Conservation (phyloP, 495 filamentous ascomycete genomes). For the Schizothecium vesticola region DNA sequence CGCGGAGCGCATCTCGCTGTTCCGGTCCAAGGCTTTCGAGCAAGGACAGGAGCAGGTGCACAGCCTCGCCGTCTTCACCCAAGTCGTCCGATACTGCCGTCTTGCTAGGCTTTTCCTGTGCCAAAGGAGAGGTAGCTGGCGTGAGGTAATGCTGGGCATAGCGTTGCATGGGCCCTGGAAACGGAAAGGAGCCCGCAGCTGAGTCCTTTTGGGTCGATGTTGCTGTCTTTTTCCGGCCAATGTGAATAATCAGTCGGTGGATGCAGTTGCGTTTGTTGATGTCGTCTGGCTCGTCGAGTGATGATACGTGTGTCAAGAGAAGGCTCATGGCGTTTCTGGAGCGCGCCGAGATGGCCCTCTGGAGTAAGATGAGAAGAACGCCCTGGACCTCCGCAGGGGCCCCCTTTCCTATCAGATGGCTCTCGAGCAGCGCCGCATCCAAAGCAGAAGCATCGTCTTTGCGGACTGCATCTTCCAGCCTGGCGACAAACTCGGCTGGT, state of each 20-base stretch:
- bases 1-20: slow-evolving; percentile 63
- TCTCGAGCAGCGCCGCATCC: slow-evolving; percentile 51
- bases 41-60: slow-evolving; percentile 67
- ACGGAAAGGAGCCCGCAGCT: slow-evolving; percentile 42
- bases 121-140: slow-evolving; percentile 62
- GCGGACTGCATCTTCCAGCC: slow-evolving; percentile 70
- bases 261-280: slow-evolving; percentile 92
- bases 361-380: slow-evolving; percentile 72
- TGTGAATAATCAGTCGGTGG: slow-evolving; percentile 83
- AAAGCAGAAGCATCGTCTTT: slow-evolving; percentile 63
- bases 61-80: slow-evolving; percentile 64
- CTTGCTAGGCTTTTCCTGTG: slow-evolving; percentile 37
- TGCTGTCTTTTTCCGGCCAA: slow-evolving; percentile 70
- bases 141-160: slow-evolving; percentile 59
- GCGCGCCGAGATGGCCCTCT: slow-evolving; percentile 71
- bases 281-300: slow-evolving; percentile 79
- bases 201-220: slow-evolving; percentile 41
- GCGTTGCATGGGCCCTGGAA: slow-evolving; percentile 51
- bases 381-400: slow-evolving; percentile 44
- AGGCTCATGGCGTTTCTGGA: slow-evolving; percentile 62
- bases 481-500: slow-evolving; percentile 58
- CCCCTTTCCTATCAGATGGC: slow-evolving; percentile 46
- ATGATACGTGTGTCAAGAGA: slow-evolving; percentile 60
- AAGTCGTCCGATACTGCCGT: slow-evolving; percentile 54
- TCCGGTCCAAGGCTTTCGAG: slow-evolving; percentile 62